phyloP scores from a whole-genome alignment of 2,329 filamentous ascomycete species.

The Xylariaceae sp. region DNA sequence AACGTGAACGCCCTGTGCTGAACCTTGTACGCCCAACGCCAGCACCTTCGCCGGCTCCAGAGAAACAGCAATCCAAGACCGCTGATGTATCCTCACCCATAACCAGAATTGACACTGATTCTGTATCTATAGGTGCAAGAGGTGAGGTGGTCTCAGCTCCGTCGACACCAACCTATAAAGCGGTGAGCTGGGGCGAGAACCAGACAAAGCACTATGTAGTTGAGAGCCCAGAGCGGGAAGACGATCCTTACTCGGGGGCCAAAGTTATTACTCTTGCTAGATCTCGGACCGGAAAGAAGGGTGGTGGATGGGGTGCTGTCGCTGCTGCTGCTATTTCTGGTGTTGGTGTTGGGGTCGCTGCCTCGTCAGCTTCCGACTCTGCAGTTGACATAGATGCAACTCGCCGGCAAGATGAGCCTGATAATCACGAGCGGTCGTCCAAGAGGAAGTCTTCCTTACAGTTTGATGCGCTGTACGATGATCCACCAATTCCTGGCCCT shows the following conservation, averaged over 20 bases:
- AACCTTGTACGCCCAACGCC: slow-evolving; percentile 69
- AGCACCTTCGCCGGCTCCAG: slow-evolving; percentile 55
- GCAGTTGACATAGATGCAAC: slow-evolving; percentile 21
- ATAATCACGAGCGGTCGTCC: slow-evolving; percentile 20
- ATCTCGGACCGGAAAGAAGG: slow-evolving; percentile 48
- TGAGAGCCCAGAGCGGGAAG: slow-evolving; percentile 59
- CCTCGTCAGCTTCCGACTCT: slow-evolving; percentile 32
- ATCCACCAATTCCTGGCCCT: slow-evolving; percentile 62
- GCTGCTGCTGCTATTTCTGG: slow-evolving; percentile 57
- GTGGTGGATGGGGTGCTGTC: slow-evolving; percentile 59
- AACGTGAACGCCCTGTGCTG: slow-evolving; percentile 63
- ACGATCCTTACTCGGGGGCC: slow-evolving; percentile 38
- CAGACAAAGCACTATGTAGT: slow-evolving; percentile 69
- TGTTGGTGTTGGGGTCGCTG: slow-evolving; percentile 47
- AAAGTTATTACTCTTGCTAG: slow-evolving; percentile 40
- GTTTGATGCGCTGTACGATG: slow-evolving; percentile 51
- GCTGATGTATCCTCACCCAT: slow-evolving; percentile 4
- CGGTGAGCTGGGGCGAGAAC: slow-evolving; percentile 70
- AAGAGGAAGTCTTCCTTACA: slow-evolving; percentile 44
- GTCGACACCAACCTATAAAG: slow-evolving; percentile 58
- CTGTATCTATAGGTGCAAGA: slow-evolving; percentile 47
- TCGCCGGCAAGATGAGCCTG: slow-evolving; percentile 30
- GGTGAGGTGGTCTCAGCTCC: slow-evolving; percentile 52
- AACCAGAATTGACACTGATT: slow-evolving; percentile 39
- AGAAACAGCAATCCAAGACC: slow-evolving; percentile 45